These are phyloP conservation scores for Gynandropsis gynandra DNA, from an alignment of 345 rosid species.

Conservation along the genomic window DNA sequence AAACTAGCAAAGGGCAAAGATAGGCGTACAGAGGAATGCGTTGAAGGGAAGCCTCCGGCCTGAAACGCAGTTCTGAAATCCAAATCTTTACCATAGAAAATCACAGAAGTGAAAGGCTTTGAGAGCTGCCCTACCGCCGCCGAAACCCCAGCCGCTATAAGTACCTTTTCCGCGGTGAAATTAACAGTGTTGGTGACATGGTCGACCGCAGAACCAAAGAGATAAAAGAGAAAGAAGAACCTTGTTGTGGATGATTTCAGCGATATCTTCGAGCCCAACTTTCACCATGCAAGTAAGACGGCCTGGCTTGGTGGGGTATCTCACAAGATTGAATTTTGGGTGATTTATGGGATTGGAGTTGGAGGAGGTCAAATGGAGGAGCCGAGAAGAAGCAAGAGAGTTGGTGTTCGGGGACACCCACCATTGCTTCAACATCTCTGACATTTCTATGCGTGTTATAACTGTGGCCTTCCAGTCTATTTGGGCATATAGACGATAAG, in stretches of 20 bases:
- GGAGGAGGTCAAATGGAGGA: conserved; percentile 5
- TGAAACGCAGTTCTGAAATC: conserved; percentile 49
- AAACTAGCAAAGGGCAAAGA: not conserved
- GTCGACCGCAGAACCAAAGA: not conserved
- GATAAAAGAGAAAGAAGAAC: conserved; percentile 20
- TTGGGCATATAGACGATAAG: too few relatives aligned
- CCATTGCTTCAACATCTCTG: conserved; percentile 23
- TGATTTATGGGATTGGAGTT: conserved; percentile 3
- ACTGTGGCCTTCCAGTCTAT: too few relatives aligned
- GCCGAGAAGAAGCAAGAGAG: conserved; percentile 16
- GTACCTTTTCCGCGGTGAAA: conserved; percentile 38
- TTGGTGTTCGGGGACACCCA: conserved; percentile 13
- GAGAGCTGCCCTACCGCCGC: conserved; percentile 80
- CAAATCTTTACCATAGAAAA: conserved; percentile 51
- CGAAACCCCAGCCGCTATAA: conserved; percentile 66
- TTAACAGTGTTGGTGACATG: conserved; percentile 8
- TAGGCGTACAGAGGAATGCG: conserved; percentile 50
- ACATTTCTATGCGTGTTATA: too few relatives aligned
- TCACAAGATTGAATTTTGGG: conserved; percentile 16
- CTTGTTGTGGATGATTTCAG: conserved; percentile 63
- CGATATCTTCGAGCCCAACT: conserved; percentile 50
- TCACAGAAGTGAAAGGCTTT: conserved; percentile 61
- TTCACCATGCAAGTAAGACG: conserved; percentile 31
- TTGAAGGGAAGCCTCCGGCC: conserved; percentile 94
- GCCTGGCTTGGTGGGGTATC: conserved; percentile 19